Conservation (phyloP, 73 alveolate genomes). For the Loxodes magnus region DNA sequence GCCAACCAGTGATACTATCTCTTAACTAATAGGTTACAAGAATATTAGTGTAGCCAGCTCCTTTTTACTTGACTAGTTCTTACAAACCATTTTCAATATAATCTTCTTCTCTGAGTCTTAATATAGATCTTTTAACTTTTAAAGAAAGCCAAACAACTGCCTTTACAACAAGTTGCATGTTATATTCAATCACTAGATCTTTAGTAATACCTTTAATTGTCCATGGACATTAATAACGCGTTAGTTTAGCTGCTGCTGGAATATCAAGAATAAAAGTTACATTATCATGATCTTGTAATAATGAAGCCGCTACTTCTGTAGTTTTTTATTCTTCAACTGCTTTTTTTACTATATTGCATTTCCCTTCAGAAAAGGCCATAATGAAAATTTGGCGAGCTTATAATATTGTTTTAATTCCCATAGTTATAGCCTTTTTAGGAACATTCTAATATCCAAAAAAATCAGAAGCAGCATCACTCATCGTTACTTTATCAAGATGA, state of each 20-base stretch:
- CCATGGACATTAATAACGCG: constrained; percentile 33
- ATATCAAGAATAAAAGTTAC: constrained; percentile 18
- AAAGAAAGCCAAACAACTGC: constrained; percentile 37
- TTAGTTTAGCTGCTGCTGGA: constrained; percentile 29
- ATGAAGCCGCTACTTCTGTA: constrained; percentile 48
- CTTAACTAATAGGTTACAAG: constrained; percentile 27
- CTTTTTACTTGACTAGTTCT: constrained; percentile 21
- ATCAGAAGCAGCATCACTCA: constrained; percentile 65
- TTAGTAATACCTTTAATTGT: constrained; percentile 20
- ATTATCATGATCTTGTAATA: constrained; percentile 39
- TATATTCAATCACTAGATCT: constrained; percentile 18
- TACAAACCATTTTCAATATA: constrained; percentile 30
- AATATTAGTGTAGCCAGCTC: constrained; percentile 18
- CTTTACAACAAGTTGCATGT: constrained; percentile 16
- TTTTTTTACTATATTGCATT: constrained; percentile 40
- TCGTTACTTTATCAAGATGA: constrained; percentile 47
- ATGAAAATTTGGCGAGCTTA: constrained; percentile 45
- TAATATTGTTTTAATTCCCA: constrained; percentile 66
- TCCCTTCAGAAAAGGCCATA: constrained; percentile 53
- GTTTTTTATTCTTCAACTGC: constrained; percentile 48
- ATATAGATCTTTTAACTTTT: constrained; percentile 26
- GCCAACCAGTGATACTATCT: too few relatives aligned
- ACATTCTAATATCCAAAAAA: constrained; percentile 56
- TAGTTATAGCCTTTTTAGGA: constrained; percentile 74
- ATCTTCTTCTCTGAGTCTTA: constrained; percentile 27